Conservation (phyloP, 2,329 filamentous ascomycete species). For the Xylariaceae sp. region DNA sequence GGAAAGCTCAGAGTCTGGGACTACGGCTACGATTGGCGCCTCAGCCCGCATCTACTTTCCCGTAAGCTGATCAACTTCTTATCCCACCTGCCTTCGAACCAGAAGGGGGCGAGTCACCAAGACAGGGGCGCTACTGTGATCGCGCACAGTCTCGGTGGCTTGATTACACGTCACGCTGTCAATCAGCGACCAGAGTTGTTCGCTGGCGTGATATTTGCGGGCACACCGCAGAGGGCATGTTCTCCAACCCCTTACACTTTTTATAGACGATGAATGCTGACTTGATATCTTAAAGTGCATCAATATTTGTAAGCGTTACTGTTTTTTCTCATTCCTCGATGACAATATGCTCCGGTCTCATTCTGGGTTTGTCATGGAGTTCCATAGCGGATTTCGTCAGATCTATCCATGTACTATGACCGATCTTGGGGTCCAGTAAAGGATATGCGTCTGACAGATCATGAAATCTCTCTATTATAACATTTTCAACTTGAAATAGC, state of each 20-base stretch:
- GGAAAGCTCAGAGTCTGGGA: slow-evolving; percentile 77
- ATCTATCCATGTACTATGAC: neutral
- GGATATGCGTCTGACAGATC: neutral
- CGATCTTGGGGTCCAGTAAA: neutral
- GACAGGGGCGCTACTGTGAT: slow-evolving; percentile 71
- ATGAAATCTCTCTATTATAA: neutral
- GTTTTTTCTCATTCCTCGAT: neutral
- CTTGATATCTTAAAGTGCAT: slow-evolving; percentile 52
- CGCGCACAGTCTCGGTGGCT: slow-evolving; percentile 79
- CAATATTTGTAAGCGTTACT: slow-evolving; percentile 48
- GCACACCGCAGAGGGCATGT: slow-evolving; percentile 59
- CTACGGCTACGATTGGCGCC: slow-evolving; percentile 91
- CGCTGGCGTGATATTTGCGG: slow-evolving; percentile 78
- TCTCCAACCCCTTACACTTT: neutral
- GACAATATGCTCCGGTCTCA: neutral
- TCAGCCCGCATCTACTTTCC: slow-evolving; percentile 74
- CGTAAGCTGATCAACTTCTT: slow-evolving; percentile 68
- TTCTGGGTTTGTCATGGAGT: neutral
- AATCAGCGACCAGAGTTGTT: slow-evolving; percentile 83
- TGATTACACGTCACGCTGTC: slow-evolving; percentile 83
- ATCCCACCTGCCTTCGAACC: slow-evolving; percentile 69
- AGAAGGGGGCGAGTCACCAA: slow-evolving; percentile 44
- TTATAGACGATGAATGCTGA: neutral
- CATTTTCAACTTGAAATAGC: neutral
- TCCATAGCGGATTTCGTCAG: neutral